Base-by-base conservation (phyloP, 2,329 filamentous ascomycete species). In the Fusarium falciforme region DNA sequence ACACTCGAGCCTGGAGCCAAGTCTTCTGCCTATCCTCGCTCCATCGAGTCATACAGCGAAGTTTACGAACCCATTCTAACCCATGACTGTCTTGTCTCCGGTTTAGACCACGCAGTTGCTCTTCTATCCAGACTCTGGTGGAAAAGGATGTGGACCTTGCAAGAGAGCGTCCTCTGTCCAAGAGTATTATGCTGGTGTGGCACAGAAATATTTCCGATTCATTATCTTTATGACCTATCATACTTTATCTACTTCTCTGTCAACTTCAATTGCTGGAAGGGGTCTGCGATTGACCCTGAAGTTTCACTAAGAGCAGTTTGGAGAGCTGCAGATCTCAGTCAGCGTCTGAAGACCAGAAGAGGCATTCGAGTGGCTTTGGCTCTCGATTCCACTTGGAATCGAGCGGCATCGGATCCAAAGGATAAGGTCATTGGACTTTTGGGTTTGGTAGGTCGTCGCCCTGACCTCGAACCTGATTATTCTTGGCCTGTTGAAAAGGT, bases 61-160 rank as follows among this genome's bases (percentile, higher is more conserved):
- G 67, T 68, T n/a, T 68, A 68, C 7, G 36, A 11, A 6, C 64
- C 64, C 0, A 8, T 68, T 2, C 10, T 68, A 2, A n/a, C 47
- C 12, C 36, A 40, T n/a, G 17, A 20, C 38, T 10, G 9, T 12
- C 38, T 40, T n/a, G 17, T 20, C 38, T 6, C 6, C 2, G 2
- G 44, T 17, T 6, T 68, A 1, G 55, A 67, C 7, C 36, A 40
- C 3, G 33, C 57, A 5, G 64, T 68, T 6, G 20, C n/a, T 4
- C 38, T 68, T 10, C 66, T 68, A 7, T 9, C 44, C 2, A 67
- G 54, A 1, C 22, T 7, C 6, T 68, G 64, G 66, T 68, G 57
- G 66, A 67, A 16, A 12, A 67, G 66, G 11, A 68, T 68, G 25
- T 68, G 66, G 66, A 68, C 66, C 2, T 20, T 67, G 20, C 66